Evolutionary conservation across 371 early-diverging fungal genomes (phyloP).

Genomic region (Apophysomyces elegans): DNA sequence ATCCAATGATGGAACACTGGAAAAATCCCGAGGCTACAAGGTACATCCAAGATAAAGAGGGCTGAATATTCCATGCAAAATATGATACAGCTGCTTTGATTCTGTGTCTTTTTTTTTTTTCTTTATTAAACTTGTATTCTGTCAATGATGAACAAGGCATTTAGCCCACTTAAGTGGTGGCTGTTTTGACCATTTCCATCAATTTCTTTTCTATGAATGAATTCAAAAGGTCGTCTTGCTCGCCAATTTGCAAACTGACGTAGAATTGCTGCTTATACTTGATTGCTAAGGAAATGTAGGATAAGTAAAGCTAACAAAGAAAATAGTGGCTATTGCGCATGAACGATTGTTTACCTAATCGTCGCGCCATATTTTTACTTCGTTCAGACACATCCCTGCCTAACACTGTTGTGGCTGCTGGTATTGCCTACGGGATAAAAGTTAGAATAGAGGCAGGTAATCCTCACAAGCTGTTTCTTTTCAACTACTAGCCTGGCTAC

Average conservation of each 20-base stretch:
- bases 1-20: too few species aligned
- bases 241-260: constrained; percentile 40
- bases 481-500: constrained; percentile 26
- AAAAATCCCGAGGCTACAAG: background rate
- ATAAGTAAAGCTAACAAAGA: too few species aligned
- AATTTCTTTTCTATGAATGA: constrained; percentile 56
- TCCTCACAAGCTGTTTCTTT: background rate
- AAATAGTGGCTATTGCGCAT: background rate
- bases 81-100: background rate
- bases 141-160: background rate
- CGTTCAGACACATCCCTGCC: constrained; percentile 48
- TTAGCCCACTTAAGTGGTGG: constrained; percentile 15
- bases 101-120: too few species aligned
- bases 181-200: constrained; percentile 35
- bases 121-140: background rate
- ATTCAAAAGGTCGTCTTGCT: constrained; percentile 44
- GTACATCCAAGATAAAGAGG: background rate
- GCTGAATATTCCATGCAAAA: background rate
- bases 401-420: constrained; percentile 51
- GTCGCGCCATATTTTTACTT: constrained; percentile 42
- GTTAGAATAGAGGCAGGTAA: background rate
- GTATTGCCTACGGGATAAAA: constrained; percentile 24
- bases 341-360: constrained; percentile 38
- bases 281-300: constrained; percentile 25
- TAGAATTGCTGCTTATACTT: constrained; percentile 49